These are phyloP conservation scores for Penicillium robsamsonii DNA, from an alignment of 495 filamentous ascomycete genomes.

Conservation along the genomic window DNA sequence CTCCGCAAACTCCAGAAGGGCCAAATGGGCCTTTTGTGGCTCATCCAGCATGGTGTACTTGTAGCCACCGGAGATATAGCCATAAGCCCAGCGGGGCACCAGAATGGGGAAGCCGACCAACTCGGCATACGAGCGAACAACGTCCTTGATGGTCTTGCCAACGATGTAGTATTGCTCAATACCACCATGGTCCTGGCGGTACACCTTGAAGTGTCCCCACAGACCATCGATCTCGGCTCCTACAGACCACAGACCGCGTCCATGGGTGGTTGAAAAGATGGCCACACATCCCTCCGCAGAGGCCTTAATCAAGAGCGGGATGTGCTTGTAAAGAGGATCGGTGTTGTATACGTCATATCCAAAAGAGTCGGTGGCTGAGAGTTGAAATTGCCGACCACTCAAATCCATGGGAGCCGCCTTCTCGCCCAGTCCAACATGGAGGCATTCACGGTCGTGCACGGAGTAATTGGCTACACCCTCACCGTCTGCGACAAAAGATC, in stretches of 20 bases:
- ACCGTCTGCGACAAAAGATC: slow-evolving; percentile 61
- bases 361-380: slow-evolving; percentile 66
- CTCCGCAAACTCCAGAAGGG: slow-evolving; percentile 56
- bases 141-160: slow-evolving; percentile 60
- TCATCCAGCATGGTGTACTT: slow-evolving; percentile 66
- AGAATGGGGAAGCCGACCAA: slow-evolving; percentile 63
- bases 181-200: slow-evolving; percentile 66
- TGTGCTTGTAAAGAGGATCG: slow-evolving; percentile 72
- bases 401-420: slow-evolving; percentile 70
- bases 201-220: slow-evolving; percentile 69
- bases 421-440: slow-evolving; percentile 68
- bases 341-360: slow-evolving; percentile 68
- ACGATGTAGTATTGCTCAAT: slow-evolving; percentile 69
- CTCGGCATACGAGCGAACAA: slow-evolving; percentile 62
- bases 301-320: slow-evolving; percentile 65
- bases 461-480: slow-evolving; percentile 60
- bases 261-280: slow-evolving; percentile 64
- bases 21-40: slow-evolving; percentile 53
- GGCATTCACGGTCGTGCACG: slow-evolving; percentile 51
- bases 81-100: slow-evolving; percentile 66
- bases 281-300: slow-evolving; percentile 58
- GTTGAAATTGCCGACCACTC: slow-evolving; percentile 60
- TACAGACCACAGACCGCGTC: slow-evolving; percentile 59
- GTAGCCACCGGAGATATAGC: slow-evolving; percentile 67
- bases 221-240: slow-evolving; percentile 70